phyloP scores from a whole-genome alignment of 257 asterid genomes.

The Perilla frutescens region DNA sequence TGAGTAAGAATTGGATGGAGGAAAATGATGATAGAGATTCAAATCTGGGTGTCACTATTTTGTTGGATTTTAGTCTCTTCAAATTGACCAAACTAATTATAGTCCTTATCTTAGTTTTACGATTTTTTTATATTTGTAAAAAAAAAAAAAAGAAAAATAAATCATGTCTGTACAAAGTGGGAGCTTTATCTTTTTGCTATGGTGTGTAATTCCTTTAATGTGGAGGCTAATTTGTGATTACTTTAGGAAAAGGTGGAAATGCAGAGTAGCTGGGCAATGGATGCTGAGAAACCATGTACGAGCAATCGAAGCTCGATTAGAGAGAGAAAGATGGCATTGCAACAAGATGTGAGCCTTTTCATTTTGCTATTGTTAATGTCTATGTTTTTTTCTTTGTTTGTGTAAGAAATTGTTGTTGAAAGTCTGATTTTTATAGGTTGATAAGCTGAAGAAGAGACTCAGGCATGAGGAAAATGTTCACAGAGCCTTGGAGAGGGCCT shows the following conservation, averaged over 20 bases:
- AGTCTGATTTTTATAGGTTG: conserved; percentile 56
- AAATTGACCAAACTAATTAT: conserved; percentile 22
- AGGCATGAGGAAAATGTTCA: conserved; percentile 93
- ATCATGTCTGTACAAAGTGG: conserved; percentile 16
- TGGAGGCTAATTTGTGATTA: conserved; percentile 46
- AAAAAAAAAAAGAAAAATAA: background rate
- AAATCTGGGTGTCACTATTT: background rate
- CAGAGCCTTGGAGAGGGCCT: conserved; percentile 91
- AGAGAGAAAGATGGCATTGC: conserved; percentile 79
- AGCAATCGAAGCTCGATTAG: conserved; percentile 52
- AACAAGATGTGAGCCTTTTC: conserved; percentile 65
- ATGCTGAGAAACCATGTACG: conserved; percentile 54
- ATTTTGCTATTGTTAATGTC: background rate
- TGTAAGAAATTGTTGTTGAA: background rate
- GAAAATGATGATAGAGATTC: too few relatives aligned
- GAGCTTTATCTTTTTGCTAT: conserved; percentile 36
- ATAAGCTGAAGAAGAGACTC: conserved; percentile 83
- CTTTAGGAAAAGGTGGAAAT: conserved; percentile 58
- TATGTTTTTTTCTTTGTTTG: background rate
- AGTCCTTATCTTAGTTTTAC: conserved; percentile 36
- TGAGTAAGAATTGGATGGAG: too few relatives aligned
- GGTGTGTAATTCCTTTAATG: conserved; percentile 48
- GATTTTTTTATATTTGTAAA: background rate
- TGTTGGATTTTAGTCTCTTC: conserved; percentile 1
- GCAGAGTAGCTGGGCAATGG: conserved; percentile 50